A percentile compares a stretch with the other conserved stretches of the same genome.
Conservation (phyloP, 108 stramenopile genomes). For the Pseudonitzschia delicatissima region DNA sequence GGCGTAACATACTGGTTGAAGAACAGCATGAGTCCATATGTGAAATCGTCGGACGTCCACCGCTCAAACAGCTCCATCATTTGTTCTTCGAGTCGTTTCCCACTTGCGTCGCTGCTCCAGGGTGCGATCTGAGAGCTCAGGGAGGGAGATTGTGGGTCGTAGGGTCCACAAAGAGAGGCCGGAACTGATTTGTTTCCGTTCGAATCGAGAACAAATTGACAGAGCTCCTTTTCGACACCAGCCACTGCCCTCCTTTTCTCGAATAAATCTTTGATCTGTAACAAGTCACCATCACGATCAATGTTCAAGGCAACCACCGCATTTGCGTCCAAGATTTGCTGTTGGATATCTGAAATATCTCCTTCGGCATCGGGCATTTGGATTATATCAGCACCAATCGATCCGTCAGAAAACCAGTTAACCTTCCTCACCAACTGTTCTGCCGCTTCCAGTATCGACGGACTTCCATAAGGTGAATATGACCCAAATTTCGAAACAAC, state of each 20-base stretch:
- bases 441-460: constrained; percentile 45
- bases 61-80: constrained; percentile 56
- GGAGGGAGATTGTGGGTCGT: constrained; percentile 51
- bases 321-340: constrained; percentile 31
- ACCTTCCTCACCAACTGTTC: constrained; percentile 55
- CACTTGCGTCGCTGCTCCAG: constrained; percentile 63
- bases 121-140: constrained; percentile 39
- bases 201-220: constrained; percentile 73
- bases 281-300: constrained; percentile 35
- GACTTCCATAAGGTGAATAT: constrained; percentile 49
- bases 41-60: constrained; percentile 69
- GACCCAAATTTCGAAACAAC: constrained; percentile 49
- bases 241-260: constrained; percentile 13
- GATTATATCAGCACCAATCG: constrained; percentile 37
- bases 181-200: constrained; percentile 2
- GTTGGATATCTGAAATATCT: constrained; percentile 19
- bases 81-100: constrained; percentile 55
- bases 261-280: constrained; percentile 37
- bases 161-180: constrained; percentile 56
- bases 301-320: constrained; percentile 63
- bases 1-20: constrained; percentile 60
- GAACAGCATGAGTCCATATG: constrained; percentile 65
- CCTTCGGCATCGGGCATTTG: constrained; percentile 22
- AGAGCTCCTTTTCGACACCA: constrained; percentile 19
- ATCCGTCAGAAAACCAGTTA: constrained; percentile 58